Conservation (phyloP, 495 filamentous ascomycete species). For the Cercophora scortea region DNA sequence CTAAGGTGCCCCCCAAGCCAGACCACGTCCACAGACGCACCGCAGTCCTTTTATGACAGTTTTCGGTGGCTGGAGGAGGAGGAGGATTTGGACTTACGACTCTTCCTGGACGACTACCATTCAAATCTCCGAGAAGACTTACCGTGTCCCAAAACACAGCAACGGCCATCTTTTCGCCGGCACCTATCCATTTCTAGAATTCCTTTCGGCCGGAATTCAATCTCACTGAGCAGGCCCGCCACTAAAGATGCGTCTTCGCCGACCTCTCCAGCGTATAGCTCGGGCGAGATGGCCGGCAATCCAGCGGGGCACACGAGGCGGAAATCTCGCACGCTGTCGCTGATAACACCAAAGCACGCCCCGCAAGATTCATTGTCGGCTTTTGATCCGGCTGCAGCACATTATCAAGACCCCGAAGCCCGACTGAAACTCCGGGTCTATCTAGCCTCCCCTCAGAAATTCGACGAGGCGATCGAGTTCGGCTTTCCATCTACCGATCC, state of each 20-base stretch:
- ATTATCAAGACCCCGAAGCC: slow-evolving; percentile 89
- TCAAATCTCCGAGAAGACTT: slow-evolving; percentile 35
- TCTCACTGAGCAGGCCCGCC: slow-evolving; percentile 33
- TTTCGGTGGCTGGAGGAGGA: slow-evolving; percentile 79
- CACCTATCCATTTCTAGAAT: slow-evolving; percentile 47
- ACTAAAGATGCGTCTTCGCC: slow-evolving; percentile 30
- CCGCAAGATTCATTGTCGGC: slow-evolving; percentile 41
- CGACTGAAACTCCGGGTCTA: slow-evolving; percentile 82
- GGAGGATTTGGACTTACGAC: slow-evolving; percentile 61
- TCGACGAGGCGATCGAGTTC: slow-evolving; percentile 91
- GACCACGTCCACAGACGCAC: slow-evolving; percentile 30
- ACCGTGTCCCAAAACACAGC: slow-evolving; percentile 30
- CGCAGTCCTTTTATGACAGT: slow-evolving; percentile 50
- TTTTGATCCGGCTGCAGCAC: slow-evolving; percentile 66
- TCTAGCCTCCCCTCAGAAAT: slow-evolving; percentile 84
- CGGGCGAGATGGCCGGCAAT: slow-evolving; percentile 15
- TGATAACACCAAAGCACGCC: slow-evolving; percentile 40
- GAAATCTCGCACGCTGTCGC: slow-evolving; percentile 41
- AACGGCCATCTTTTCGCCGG: slow-evolving; percentile 43
- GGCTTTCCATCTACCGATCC: slow-evolving; percentile 67
- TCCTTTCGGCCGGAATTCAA: slow-evolving; percentile 44
- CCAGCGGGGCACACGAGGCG: slow-evolving; percentile 28
- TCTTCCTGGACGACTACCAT: slow-evolving; percentile 50
- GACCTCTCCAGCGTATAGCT: slow-evolving; percentile 26
- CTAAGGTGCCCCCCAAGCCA: slow-evolving; percentile 25